Conservation (phyloP, 768 basidiomycete species). For the Phaeotremella fagi region DNA sequence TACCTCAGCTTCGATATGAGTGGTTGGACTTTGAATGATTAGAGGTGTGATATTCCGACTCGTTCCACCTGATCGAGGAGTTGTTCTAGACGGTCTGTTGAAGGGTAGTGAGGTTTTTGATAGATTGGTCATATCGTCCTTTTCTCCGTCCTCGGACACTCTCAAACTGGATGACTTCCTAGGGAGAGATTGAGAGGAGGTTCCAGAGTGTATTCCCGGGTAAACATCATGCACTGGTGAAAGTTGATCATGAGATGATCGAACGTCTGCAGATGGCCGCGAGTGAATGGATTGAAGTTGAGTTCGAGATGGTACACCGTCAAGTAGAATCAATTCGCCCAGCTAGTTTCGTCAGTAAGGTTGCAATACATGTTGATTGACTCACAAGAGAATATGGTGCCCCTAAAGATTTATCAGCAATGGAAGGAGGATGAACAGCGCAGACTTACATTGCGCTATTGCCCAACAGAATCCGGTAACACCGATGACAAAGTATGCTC, state of each 20-base stretch:
- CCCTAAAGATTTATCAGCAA: conserved; percentile 45
- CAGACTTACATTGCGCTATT: conserved; percentile 63
- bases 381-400: conserved; percentile 79
- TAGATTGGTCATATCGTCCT: not conserved
- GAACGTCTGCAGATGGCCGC: conserved; percentile 2
- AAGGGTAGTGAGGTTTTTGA: not conserved
- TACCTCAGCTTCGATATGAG: conserved; percentile 2
- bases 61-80: not conserved
- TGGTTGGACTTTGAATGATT: conserved; percentile 8
- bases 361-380: not conserved
- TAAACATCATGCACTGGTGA: too few species aligned
- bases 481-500: conserved; percentile 70
- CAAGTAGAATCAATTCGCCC: conserved; percentile 76
- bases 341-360: conserved; percentile 53
- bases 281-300: conserved; percentile 49
- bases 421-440: not conserved
- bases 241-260: not conserved
- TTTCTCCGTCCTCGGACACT: not conserved
- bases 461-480: conserved; percentile 90
- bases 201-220: conserved; percentile 34
- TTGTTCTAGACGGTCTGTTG: too few species aligned
- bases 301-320: conserved; percentile 14
- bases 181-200: too few species aligned
- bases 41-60: conserved; percentile 12
- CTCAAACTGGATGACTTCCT: too few species aligned